A percentile compares a stretch with the other conserved stretches of the same genome.
Conservation (phyloP, 2,329 filamentous ascomycete genomes). For the Sarocladium strictum region DNA sequence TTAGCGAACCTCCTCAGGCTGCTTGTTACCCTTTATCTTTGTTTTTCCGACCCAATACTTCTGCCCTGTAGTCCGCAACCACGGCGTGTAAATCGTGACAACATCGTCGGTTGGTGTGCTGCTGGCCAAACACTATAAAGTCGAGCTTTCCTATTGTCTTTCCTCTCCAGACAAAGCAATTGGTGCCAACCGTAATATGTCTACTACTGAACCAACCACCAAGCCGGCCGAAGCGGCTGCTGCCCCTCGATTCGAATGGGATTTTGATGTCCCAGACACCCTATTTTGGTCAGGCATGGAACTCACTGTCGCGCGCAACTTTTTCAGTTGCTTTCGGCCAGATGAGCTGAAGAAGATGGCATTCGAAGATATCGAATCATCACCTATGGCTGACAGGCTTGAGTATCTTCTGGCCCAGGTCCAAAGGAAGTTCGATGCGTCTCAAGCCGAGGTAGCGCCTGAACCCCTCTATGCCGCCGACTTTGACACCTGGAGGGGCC, state of each 20-base stretch:
- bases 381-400: slow-evolving; percentile 1
- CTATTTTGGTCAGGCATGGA: slow-evolving; percentile 5
- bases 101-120: background rate
- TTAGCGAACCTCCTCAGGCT: background rate
- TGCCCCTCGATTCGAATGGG: slow-evolving; percentile 3
- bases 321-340: slow-evolving; percentile 7
- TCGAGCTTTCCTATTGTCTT: background rate
- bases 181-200: slow-evolving; percentile 1
- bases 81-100: background rate
- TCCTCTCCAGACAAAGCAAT: slow-evolving; percentile 2
- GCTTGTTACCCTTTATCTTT: background rate
- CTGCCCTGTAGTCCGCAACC: background rate
- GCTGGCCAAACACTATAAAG: background rate
- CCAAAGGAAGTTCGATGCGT: background rate
- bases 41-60: background rate
- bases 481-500: slow-evolving; percentile 1
- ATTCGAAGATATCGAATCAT: background rate
- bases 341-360: background rate
- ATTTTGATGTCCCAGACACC: slow-evolving; percentile 7
- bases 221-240: slow-evolving; percentile 2
- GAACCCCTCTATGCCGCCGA: slow-evolving; percentile 2
- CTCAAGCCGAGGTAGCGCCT: slow-evolving; percentile 4
- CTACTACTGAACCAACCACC: background rate
- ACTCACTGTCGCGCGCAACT: background rate
- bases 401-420: slow-evolving; percentile 5